Conservation (phyloP, 225 moss, liverwort and hornwort species). For the Pseudoscleropodium purum region DNA sequence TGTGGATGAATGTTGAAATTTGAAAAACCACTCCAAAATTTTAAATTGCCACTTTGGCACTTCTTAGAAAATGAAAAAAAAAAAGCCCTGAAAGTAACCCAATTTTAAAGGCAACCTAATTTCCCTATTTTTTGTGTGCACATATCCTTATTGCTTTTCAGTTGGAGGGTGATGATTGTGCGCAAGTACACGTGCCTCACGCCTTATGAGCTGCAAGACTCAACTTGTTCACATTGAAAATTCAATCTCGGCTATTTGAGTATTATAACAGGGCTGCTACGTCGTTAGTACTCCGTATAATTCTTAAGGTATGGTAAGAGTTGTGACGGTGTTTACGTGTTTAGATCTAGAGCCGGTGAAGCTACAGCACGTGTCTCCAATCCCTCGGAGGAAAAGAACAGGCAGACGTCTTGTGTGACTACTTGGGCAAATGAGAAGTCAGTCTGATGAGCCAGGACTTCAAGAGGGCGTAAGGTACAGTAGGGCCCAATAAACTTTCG, state of each 20-base stretch:
- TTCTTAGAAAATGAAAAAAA: no score
- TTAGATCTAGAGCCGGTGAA: not conserved
- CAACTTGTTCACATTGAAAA: not conserved
- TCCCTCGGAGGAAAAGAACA: not conserved
- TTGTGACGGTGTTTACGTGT: not conserved
- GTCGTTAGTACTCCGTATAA: no score
- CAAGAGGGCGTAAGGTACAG: no score
- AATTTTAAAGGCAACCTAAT: no score
- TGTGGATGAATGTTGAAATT: no score
- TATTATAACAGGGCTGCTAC: no score
- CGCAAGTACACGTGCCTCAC: not conserved
- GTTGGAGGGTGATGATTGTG: not conserved
- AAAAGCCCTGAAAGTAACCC: no score
- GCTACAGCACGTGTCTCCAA: not conserved
- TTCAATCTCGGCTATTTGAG: not conserved
- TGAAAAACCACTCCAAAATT: no score
- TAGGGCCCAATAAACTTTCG: no score
- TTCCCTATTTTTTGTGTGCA: no score
- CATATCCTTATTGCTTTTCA: not conserved
- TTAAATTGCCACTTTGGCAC: no score
- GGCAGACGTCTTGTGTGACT: not conserved
- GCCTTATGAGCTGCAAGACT: not conserved
- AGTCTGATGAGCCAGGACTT: not conserved
- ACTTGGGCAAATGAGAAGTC: not conserved
- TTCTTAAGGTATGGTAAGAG: no score